phyloP scores from a whole-genome alignment of 176 grass and related monocot species.

The Paspalum notatum region DNA sequence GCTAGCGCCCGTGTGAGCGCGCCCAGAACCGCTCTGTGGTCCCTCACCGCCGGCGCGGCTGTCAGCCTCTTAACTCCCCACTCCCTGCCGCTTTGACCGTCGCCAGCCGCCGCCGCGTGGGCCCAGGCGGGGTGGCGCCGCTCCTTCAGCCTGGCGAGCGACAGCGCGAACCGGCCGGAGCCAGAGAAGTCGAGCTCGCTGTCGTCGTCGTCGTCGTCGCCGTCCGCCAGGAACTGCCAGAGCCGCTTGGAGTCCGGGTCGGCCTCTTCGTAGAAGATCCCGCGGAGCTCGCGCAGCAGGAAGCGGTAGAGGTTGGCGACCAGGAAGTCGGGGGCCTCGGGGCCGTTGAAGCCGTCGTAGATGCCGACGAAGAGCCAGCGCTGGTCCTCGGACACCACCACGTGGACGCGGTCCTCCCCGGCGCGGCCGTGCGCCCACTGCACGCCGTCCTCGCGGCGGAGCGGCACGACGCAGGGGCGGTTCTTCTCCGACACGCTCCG shows the following conservation, averaged over 20 bases:
- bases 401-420: conserved; percentile 86
- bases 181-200: conserved; percentile 71
- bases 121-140: conserved; percentile 48
- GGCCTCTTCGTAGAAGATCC: conserved; percentile 69
- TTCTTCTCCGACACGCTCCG: conserved; percentile 74
- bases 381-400: conserved; percentile 92
- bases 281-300: conserved; percentile 66
- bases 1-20: conserved; percentile 68
- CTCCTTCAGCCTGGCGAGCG: conserved; percentile 68
- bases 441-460: conserved; percentile 60
- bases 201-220: conserved; percentile 67
- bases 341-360: conserved; percentile 95
- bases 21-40: conserved; percentile 70
- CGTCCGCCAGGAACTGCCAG: conserved; percentile 82
- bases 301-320: conserved; percentile 77
- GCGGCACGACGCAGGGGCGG: conserved; percentile 60
- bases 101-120: conserved; percentile 40
- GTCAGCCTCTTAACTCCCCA: conserved; percentile 37
- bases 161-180: conserved; percentile 73
- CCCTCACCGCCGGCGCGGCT: conserved; percentile 44
- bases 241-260: conserved; percentile 48
- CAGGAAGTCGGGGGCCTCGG: conserved; percentile 90
- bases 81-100: conserved; percentile 51
- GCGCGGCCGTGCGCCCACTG: conserved; percentile 93
- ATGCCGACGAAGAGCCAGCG: conserved; percentile 93